A percentile compares a stretch with the other conserved stretches of the same genome.
Evolutionary conservation across 805 yeast species (phyloP).

Genomic region (Candida incommunis): DNA sequence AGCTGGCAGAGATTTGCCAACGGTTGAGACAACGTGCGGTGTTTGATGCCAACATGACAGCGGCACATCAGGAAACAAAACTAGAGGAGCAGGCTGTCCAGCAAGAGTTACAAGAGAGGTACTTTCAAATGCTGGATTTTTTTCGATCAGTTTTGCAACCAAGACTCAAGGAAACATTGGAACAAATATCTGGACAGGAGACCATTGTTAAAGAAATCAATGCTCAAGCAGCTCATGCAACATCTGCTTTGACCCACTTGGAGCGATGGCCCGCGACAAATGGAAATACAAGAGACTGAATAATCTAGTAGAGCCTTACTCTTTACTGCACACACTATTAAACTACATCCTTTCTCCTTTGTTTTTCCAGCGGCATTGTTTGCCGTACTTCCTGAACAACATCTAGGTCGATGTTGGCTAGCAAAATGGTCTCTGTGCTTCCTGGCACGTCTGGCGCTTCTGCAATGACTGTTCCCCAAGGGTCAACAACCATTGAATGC

Average conservation of each 20-base stretch:
- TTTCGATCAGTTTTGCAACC: background rate
- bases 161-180: background rate
- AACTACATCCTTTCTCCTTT: conserved; percentile 55
- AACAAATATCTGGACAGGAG: background rate
- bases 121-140: background rate
- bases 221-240: too few species aligned
- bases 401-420: conserved; percentile 58
- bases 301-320: too few species aligned
- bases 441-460: conserved; percentile 54
- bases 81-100: background rate
- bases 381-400: conserved; percentile 41
- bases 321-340: too few species aligned
- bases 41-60: background rate
- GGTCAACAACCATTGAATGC: conserved; percentile 71
- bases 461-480: conserved; percentile 70
- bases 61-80: background rate
- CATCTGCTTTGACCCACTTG: too few species aligned
- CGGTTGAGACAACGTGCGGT: background rate
- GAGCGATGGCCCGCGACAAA: too few species aligned
- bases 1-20: background rate
- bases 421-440: conserved; percentile 46
- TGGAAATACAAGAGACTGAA: too few species aligned
- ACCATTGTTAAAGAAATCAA: background rate
- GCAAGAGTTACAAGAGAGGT: background rate
- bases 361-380: conserved; percentile 54